These are phyloP conservation scores for Berkeleyomyces rouxiae DNA, from an alignment of 2,329 filamentous ascomycete species.

Conservation along the genomic window DNA sequence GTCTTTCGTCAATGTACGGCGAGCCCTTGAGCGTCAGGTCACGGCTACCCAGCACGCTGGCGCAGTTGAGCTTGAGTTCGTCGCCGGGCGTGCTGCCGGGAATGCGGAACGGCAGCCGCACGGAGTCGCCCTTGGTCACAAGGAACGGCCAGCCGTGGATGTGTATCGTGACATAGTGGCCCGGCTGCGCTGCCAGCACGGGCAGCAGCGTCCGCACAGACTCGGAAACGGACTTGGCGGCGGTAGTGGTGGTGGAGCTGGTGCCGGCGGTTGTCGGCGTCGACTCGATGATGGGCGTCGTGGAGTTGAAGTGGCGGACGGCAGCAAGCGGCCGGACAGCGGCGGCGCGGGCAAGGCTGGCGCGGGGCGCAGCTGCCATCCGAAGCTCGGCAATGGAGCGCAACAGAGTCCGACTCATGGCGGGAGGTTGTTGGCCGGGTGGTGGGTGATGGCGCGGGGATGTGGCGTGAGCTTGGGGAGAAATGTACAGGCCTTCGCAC, in stretches of 20 bases:
- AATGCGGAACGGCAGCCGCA: slow-evolving; percentile 69
- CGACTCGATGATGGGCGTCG: slow-evolving; percentile 9
- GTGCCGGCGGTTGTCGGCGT: slow-evolving; percentile 19
- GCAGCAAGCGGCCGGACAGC: slow-evolving; percentile 31
- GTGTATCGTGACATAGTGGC: slow-evolving; percentile 64
- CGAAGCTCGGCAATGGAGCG: slow-evolving; percentile 47
- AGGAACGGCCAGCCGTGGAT: slow-evolving; percentile 70
- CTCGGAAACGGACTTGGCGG: slow-evolving; percentile 30
- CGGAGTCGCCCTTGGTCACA: slow-evolving; percentile 54
- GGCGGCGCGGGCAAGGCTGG: slow-evolving; percentile 21
- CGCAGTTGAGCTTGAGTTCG: slow-evolving; percentile 73
- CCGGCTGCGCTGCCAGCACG: slow-evolving; percentile 52
- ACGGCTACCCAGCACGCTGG: slow-evolving; percentile 63
- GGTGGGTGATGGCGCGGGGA: background rate
- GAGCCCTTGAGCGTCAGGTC: slow-evolving; percentile 78
- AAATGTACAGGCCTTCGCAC: background rate
- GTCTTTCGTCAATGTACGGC: slow-evolving; percentile 64
- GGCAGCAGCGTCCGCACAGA: slow-evolving; percentile 48
- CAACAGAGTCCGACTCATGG: slow-evolving; percentile 43
- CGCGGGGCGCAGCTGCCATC: slow-evolving; percentile 20
- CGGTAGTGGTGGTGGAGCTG: slow-evolving; percentile 18
- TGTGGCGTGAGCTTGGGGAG: background rate
- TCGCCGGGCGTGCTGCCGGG: slow-evolving; percentile 64
- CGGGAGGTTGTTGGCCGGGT: background rate
- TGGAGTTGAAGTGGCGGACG: slow-evolving; percentile 24